Conservation (phyloP, 2,329 filamentous ascomycete species). For the Pseudogymnoascus sp. region DNA sequence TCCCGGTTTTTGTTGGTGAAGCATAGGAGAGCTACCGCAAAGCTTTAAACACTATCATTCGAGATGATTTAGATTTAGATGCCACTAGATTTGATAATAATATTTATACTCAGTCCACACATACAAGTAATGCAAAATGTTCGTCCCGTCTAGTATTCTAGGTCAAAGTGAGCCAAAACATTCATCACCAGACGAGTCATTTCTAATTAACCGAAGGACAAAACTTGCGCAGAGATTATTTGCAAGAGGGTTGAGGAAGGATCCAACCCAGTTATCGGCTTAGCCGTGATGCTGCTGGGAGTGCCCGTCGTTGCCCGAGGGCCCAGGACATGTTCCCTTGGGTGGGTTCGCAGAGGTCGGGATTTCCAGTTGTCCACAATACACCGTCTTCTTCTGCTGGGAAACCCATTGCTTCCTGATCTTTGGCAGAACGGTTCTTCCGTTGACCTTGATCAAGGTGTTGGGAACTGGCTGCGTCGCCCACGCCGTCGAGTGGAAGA, state of each 20-base stretch:
- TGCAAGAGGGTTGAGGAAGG: not conserved
- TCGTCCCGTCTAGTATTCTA: constrained; percentile 23
- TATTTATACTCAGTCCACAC: not conserved
- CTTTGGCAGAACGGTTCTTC: constrained; percentile 26
- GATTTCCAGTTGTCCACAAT: not conserved
- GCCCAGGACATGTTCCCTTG: not conserved
- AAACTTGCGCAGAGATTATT: not conserved
- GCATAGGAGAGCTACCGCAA: not conserved
- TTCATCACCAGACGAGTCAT: not conserved
- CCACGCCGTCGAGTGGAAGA: constrained; percentile 27
- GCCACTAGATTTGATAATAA: not conserved
- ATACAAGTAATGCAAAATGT: not conserved
- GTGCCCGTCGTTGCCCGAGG: not conserved
- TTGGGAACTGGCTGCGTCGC: constrained; percentile 32
- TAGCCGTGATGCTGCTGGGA: not conserved
- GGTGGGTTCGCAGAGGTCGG: not conserved
- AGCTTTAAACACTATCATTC: not conserved
- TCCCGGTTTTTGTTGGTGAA: not conserved
- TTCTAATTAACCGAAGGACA: not conserved
- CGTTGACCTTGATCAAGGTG: constrained; percentile 21
- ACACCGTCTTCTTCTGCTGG: constrained; percentile 21
- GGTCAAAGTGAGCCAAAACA: constrained; percentile 24
- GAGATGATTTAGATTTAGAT: not conserved
- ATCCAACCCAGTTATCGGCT: not conserved
- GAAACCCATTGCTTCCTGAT: constrained; percentile 26